phyloP scores from a whole-genome alignment of 148 eudicot genomes.

The Dysphania ambrosioides region DNA sequence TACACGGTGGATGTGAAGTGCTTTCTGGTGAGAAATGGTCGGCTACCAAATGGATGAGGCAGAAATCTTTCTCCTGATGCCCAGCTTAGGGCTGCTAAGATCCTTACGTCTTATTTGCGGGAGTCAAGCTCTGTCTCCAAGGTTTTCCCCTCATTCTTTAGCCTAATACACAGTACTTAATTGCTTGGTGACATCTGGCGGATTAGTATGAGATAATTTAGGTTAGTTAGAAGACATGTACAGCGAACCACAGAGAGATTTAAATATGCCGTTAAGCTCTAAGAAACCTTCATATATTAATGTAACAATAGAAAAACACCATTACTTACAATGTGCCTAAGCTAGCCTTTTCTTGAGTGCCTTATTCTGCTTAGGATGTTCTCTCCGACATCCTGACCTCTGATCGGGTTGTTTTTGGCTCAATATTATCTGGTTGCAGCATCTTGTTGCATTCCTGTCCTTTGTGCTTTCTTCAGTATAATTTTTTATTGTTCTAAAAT shows the following conservation, averaged over 20 bases:
- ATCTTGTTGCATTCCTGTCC: neutral
- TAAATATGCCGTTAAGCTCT: neutral
- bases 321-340: neutral
- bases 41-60: slow-evolving; percentile 99
- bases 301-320: slow-evolving; percentile 14
- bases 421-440: neutral
- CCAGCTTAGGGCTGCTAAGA: neutral
- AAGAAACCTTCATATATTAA: neutral
- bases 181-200: neutral
- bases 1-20: slow-evolving; percentile 96
- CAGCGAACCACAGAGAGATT: slow-evolving; percentile 33
- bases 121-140: neutral
- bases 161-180: slow-evolving; percentile 1
- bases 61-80: slow-evolving; percentile 43
- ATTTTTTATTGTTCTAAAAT: too few species aligned
- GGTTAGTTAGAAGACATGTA: slow-evolving; percentile 25
- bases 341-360: neutral
- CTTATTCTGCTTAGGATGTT: neutral
- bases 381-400: neutral
- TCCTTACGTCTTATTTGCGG: neutral
- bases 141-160: slow-evolving; percentile 10
- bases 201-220: slow-evolving; percentile 11
- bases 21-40: slow-evolving; percentile 94
- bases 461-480: too few species aligned
- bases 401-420: neutral